Evolutionary conservation across 2,329 filamentous ascomycete species (phyloP).

Genomic region (Sarocladium kiliense): DNA sequence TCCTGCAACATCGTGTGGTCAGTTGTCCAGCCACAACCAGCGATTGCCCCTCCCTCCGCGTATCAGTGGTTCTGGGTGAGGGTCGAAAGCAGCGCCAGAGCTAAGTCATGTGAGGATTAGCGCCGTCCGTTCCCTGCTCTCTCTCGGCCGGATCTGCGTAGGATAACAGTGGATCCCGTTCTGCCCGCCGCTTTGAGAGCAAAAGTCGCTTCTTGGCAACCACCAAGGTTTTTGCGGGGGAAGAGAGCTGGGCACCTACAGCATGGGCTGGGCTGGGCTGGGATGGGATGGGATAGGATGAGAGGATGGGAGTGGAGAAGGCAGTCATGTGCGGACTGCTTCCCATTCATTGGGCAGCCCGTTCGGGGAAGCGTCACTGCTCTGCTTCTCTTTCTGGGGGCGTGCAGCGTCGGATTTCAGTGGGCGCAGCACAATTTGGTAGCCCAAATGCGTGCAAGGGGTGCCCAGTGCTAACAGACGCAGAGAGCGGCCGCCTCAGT

Average conservation of each 20-base stretch:
- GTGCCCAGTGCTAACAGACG: neutral
- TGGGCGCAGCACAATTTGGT: neutral
- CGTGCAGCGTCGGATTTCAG: neutral
- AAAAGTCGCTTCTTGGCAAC: neutral
- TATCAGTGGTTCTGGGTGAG: neutral
- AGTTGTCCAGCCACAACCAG: neutral
- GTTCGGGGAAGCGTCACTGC: neutral
- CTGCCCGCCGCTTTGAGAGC: conserved; percentile 6
- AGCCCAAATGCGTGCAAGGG: neutral
- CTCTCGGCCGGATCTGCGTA: conserved; percentile 3
- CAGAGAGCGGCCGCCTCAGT: neutral
- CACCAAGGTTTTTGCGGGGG: neutral
- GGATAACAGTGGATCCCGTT: conserved; percentile 6
- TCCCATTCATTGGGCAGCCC: neutral
- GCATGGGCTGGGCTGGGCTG: neutral
- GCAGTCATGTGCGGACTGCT: no score
- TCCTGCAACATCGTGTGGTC: conserved; percentile 3
- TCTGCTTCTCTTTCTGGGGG: neutral
- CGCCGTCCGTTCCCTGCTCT: neutral
- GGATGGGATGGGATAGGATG: no score
- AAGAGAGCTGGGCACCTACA: neutral
- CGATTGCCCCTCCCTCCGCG: neutral
- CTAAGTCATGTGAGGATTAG: neutral
- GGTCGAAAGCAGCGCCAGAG: neutral
- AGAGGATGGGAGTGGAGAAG: no score